Evolutionary conservation across 805 yeast genomes (phyloP).

Genomic region (Barnettozyma pratensis): DNA sequence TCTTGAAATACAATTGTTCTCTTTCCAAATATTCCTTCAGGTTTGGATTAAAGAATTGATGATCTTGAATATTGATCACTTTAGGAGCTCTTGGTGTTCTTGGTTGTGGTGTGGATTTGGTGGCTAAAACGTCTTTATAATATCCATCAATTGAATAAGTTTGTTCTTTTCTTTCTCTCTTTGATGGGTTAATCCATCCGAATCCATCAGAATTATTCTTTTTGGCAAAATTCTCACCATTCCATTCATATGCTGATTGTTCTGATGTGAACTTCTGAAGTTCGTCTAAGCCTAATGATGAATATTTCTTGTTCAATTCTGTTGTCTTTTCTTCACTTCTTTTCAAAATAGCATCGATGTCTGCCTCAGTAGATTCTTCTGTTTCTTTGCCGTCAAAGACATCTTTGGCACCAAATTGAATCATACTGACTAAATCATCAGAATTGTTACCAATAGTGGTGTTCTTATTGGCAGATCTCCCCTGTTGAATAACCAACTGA

Average conservation of each 20-base stretch:
- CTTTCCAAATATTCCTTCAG: constrained; percentile 49
- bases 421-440: constrained; percentile 90
- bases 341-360: constrained; percentile 76
- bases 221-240: constrained; percentile 65
- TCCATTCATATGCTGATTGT: constrained; percentile 93
- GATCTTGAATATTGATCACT: constrained; percentile 58
- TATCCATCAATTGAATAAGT: constrained; percentile 73
- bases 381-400: constrained; percentile 55
- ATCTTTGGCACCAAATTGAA: constrained; percentile 92
- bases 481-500: constrained; percentile 94
- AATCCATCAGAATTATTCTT: constrained; percentile 36
- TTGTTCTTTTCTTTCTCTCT: constrained; percentile 73
- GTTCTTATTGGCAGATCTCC: constrained; percentile 50
- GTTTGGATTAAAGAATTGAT: constrained; percentile 62
- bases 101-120: constrained; percentile 35
- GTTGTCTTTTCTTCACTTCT: constrained; percentile 82
- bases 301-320: constrained; percentile 72
- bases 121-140: constrained; percentile 58
- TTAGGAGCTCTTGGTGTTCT: constrained; percentile 58
- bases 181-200: constrained; percentile 70
- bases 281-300: constrained; percentile 86
- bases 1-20: constrained; percentile 62
- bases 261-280: constrained; percentile 87
- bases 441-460: constrained; percentile 55
- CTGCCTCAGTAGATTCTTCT: constrained; percentile 38